Percentiles rank a stretch among this genome's conserved stretches.
phyloP scores from a whole-genome alignment of 2,329 filamentous ascomycete genomes.

The Colletotrichum sp. region DNA sequence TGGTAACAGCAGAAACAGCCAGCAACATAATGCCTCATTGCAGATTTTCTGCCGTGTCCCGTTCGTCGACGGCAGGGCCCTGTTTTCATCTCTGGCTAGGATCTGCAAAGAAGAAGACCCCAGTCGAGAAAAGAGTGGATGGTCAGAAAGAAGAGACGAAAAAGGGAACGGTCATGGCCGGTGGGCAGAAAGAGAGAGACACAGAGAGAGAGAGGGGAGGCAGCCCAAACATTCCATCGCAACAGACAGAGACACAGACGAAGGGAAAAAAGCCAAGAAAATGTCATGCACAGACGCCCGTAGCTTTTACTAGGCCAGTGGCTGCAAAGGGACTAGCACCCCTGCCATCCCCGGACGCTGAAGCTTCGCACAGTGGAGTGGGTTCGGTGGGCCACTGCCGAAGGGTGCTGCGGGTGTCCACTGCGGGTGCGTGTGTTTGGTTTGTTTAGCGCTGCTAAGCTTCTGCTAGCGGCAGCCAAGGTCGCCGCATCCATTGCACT shows the following conservation, averaged over 20 bases:
- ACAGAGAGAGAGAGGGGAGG: not conserved
- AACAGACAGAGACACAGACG: not conserved
- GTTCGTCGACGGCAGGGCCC: not conserved
- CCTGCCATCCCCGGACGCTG: not conserved
- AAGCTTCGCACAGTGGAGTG: not conserved
- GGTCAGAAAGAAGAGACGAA: not conserved
- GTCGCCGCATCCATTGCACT: conserved; percentile 9
- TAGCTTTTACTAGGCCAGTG: not conserved
- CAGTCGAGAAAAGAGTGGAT: not conserved
- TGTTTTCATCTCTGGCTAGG: not conserved
- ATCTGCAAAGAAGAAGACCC: not conserved
- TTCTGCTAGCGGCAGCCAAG: conserved; percentile 20
- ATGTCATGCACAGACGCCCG: not conserved
- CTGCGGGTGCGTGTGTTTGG: conserved; percentile 6
- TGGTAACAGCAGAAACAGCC: not conserved
- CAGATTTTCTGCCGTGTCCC: not conserved
- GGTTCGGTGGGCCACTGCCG: not conserved
- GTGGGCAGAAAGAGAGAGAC: not conserved
- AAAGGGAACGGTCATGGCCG: not conserved
- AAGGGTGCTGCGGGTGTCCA: too few species aligned
- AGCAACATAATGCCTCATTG: conserved; percentile 15
- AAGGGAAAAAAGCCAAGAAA: not conserved
- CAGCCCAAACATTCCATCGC: not conserved
- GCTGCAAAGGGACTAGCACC: not conserved
- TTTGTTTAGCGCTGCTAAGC: conserved; percentile 22